Base-by-base conservation (phyloP, 1,284 basidiomycete species). In the Chiua sp. region DNA sequence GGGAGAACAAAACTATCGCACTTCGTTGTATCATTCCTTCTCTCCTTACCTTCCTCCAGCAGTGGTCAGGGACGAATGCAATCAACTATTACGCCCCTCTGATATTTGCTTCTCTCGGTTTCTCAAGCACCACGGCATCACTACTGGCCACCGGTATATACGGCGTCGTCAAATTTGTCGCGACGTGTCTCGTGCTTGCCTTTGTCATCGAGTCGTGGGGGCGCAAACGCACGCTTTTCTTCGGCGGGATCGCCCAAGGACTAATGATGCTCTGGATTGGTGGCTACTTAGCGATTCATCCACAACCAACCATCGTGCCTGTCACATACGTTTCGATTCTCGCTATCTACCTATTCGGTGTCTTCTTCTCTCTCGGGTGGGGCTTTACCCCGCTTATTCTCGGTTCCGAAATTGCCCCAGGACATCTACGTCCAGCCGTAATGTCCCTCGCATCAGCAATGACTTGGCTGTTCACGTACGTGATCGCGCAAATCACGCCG, bases 71-170 rank as follows among this genome's bases (percentile, higher is more conserved):
- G 18, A 86, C 85, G 57, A 87, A 87, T 72, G 80, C 82, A 0
- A 82, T 88, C 72, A 82, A 83, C 64, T 88, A 88, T 69, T 82
- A 80, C 57, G 72, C 77, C 49, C 81, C 81, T 1, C 67, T 75
- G 39, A 85, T 85, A 26, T 83, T 85, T 62, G 76, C 78, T 42
- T 76, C 80, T 6, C 81, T 91, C 39, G 83, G 86, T 5, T 78
- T 88, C 52, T 77, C 75, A 8, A 82, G 82, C 5, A 80, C 80
- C 30, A 82, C 79, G 3, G 78, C 81, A 3, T 77, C 77, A 23
- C 77, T 88, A 10, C 79, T 87, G 58, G 85, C 87, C 1, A 87
- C 86, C 0, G 86, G 86, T 50, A 77, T 88, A 47, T 87, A 87
- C 65, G 86, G 86, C 57, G 79, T 86, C 55, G 84, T 87, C 68